phyloP scores from a whole-genome alignment of 2,329 filamentous ascomycete species.

The Phyllachora maydis region DNA sequence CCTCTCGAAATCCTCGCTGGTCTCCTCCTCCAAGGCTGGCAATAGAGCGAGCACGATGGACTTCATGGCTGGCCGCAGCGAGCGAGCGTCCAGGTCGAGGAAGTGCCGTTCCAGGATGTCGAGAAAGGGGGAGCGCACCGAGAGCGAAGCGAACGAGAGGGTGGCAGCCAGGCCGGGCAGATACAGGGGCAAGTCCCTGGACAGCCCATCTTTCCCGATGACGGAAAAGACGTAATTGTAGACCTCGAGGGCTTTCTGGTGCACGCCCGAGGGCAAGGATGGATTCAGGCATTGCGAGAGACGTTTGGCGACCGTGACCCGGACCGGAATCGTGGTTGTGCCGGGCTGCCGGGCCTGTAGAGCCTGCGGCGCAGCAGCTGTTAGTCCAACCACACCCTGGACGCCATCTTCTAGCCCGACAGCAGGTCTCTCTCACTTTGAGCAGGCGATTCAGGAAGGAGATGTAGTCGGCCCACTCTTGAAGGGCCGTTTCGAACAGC shows the following conservation, averaged over 20 bases:
- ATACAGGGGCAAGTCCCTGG: constrained; percentile 68
- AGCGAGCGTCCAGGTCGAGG: constrained; percentile 44
- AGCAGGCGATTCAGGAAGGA: constrained; percentile 81
- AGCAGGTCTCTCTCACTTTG: constrained; percentile 47
- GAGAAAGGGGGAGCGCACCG: constrained; percentile 71
- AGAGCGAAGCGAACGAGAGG: constrained; percentile 83
- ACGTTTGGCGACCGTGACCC: constrained; percentile 66
- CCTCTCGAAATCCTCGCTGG: constrained; percentile 88
- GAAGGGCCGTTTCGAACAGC: constrained; percentile 78
- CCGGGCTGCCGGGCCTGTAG: constrained; percentile 68
- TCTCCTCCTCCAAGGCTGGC: constrained; percentile 86
- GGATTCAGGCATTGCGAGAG: constrained; percentile 91
- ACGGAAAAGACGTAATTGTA: constrained; percentile 77
- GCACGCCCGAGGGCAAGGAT: constrained; percentile 80
- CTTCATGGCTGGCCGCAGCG: constrained; percentile 74
- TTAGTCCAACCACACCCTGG: constrained; percentile 1
- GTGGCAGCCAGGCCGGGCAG: constrained; percentile 77
- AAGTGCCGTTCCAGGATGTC: constrained; percentile 68
- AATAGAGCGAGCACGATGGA: constrained; percentile 75
- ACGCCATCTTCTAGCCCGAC: no score
- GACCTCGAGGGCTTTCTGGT: constrained; percentile 91
- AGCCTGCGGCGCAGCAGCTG: constrained; percentile 30
- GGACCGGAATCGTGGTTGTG: constrained; percentile 57
- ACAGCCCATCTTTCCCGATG: constrained; percentile 63
- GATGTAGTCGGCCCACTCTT: constrained; percentile 99